Conservation (phyloP, 164 flowering plant species). For the Stephania cephalantha region DNA sequence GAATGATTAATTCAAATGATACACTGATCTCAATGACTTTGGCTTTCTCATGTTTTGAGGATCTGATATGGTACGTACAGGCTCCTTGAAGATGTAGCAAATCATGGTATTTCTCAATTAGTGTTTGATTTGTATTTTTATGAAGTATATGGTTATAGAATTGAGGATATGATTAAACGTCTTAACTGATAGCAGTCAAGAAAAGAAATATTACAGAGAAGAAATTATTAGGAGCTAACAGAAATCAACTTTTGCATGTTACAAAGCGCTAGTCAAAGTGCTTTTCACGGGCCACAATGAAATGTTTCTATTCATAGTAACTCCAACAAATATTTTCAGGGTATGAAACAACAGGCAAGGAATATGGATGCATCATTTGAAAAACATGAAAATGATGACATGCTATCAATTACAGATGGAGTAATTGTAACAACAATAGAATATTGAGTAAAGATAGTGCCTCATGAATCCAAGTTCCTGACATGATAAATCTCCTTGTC, state of each 20-base stretch:
- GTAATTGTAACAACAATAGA: neutral
- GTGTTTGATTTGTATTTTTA: neutral
- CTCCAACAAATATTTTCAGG: neutral
- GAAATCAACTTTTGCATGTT: neutral
- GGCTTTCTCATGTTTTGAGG: constrained; percentile 11
- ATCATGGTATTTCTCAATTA: neutral
- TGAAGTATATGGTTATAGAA: neutral
- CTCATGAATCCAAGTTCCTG: neutral
- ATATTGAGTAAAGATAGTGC: neutral
- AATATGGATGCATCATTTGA: neutral
- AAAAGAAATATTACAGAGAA: neutral
- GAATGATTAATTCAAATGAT: neutral
- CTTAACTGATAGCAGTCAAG: neutral
- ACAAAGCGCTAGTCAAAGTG: neutral
- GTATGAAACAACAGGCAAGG: neutral
- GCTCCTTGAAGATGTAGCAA: neutral
- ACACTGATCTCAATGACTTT: constrained; percentile 10
- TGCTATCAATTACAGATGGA: neutral
- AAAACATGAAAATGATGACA: neutral
- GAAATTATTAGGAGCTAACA: neutral
- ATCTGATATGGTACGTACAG: constrained; percentile 11
- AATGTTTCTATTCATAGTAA: neutral
- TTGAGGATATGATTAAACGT: neutral
- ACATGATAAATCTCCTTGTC: neutral
- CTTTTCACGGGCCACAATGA: neutral